Evolutionary conservation across 75 land plant species (phyloP), one percentile per base, ranked within the genome.

Genomic region (Isoetes taiwanensis): DNA sequence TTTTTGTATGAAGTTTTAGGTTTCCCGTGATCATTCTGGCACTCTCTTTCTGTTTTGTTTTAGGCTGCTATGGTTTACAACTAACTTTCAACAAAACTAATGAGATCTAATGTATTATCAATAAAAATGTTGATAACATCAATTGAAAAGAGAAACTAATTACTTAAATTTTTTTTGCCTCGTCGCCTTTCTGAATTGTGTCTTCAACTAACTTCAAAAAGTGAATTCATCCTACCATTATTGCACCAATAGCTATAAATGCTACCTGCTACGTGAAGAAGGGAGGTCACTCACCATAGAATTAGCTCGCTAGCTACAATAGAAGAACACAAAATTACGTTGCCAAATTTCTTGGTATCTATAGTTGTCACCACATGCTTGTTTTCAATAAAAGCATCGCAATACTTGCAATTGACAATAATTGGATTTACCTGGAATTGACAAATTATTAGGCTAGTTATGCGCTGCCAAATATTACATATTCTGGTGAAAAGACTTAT

Each of bases 341-440:
- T 83, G 63, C 97, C 94, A 70, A 90, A 90, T 9, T 80, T 71
- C 52, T 63, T 3, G 38, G 78, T 80, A n/a, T 79, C 73, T 59
- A 86, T 83, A 14, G 80, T 59, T 34, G 80, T 73, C 31, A 83
- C 84, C 21, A 68, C 79, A 32, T 94, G 84, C 64, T 86, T 90
- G 42, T 90, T 90, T 62, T 90, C 97, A 0, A 94, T 90, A 61
- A 90, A 90, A 16, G 86, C 97, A 65, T 90, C 80, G 58, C 97
- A 90, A 41, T 90, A 86, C 50, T 86, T 86, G 61, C 94, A 86
- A 50, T 90, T 90, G 5, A 90, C 97, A 42, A 88, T 87, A 71
- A 90, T 90, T 2, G 94, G 97, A 67, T 90, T 90, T 34, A 86
- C 97, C 97, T 83, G 35, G 54, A 54, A 57, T 25, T 46, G 34